phyloP scores from a whole-genome alignment of 2,329 filamentous ascomycete genomes.

The Cordyceps javanica region DNA sequence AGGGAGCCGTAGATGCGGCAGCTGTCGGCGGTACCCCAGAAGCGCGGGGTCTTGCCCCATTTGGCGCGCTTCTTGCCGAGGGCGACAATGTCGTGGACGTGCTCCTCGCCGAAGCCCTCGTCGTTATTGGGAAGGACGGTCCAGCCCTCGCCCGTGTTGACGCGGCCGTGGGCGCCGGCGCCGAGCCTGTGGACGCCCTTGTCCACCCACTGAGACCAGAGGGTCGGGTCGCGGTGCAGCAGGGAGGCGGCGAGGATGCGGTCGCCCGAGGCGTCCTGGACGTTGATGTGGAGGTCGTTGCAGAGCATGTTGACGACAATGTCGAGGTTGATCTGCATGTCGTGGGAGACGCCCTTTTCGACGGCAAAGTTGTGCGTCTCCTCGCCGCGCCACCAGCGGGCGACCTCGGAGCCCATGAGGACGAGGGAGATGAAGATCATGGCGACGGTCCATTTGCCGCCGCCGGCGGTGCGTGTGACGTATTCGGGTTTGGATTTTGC shows the following conservation, averaged over 20 bases:
- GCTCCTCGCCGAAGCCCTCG: constrained; percentile 69
- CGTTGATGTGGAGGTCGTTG: constrained; percentile 85
- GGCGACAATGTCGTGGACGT: constrained; percentile 85
- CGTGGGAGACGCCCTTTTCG: constrained; percentile 81
- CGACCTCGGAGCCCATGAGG: constrained; percentile 71
- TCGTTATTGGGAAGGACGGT: constrained; percentile 44
- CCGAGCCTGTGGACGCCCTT: constrained; percentile 59
- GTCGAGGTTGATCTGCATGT: constrained; percentile 92
- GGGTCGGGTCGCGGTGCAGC: constrained; percentile 69
- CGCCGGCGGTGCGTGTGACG: constrained; percentile 73
- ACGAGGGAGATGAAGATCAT: constrained; percentile 69
- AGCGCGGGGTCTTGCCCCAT: constrained; percentile 67
- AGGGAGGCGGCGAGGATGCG: constrained; percentile 75
- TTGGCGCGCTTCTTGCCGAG: constrained; percentile 58
- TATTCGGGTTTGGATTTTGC: constrained; percentile 96
- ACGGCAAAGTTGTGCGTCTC: constrained; percentile 90
- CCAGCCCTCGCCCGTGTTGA: constrained; percentile 53
- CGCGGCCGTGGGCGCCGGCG: constrained; percentile 46
- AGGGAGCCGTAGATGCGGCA: constrained; percentile 87
- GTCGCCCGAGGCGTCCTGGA: constrained; percentile 92
- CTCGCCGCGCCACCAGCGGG: constrained; percentile 75
- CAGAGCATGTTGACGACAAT: constrained; percentile 88
- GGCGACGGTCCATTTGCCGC: constrained; percentile 87
- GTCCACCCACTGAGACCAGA: constrained; percentile 77
- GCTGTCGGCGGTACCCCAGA: constrained; percentile 58